These are phyloP conservation scores for Erythrophleum ivorense DNA, from an alignment of 331 rosid species.

Conservation along the genomic window DNA sequence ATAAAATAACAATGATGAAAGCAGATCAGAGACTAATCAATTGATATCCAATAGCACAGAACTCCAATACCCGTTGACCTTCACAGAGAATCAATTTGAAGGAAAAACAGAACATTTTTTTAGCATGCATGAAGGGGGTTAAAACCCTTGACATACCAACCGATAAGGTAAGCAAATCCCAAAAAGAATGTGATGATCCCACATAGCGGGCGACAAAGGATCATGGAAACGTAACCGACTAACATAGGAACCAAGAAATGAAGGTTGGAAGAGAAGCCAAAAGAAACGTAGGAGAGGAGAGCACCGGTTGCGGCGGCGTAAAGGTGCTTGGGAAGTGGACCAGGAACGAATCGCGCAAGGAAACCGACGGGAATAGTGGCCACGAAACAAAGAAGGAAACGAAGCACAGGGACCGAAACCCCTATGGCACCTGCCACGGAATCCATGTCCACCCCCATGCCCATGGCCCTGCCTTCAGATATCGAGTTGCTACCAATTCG, in stretches of 20 bases:
- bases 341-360: conserved; percentile 58
- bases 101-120: background rate
- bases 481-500: background rate
- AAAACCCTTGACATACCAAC: conserved; percentile 55
- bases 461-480: conserved; percentile 21
- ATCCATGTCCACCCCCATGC: conserved; percentile 63
- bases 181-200: conserved; percentile 62
- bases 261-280: conserved; percentile 77
- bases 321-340: conserved; percentile 55
- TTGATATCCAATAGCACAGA: background rate
- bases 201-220: conserved; percentile 56
- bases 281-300: conserved; percentile 68
- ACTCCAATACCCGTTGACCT: background rate
- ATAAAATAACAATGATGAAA: background rate
- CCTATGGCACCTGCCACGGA: conserved; percentile 73
- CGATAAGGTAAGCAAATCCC: conserved; percentile 73
- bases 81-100: background rate
- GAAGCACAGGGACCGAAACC: conserved; percentile 68
- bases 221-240: conserved; percentile 70
- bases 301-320: conserved; percentile 64
- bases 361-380: conserved; percentile 76
- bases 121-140: background rate
- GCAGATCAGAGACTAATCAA: conserved; percentile 15
- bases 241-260: conserved; percentile 73
- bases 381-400: conserved; percentile 70